Base-by-base conservation (phyloP, 192 early-diverging fungal genomes). In the Hyaloraphidium curvatum region DNA sequence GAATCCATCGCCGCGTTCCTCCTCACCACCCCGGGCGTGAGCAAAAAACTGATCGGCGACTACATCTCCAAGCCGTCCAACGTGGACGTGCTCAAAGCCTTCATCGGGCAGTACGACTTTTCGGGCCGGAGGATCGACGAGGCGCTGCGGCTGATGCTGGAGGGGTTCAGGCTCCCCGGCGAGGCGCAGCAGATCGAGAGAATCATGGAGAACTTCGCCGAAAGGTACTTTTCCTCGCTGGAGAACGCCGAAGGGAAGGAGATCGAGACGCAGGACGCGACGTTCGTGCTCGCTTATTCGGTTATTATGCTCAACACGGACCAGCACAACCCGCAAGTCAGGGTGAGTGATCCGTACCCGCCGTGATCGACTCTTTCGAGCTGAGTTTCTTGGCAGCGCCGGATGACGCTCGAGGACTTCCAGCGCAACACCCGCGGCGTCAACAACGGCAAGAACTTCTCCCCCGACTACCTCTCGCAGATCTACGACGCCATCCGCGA, bases 281-380 rank as follows among this genome's bases (percentile, higher is more conserved):
- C 83, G 0, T 91, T 84, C 56, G 75, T 99, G 26, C 72, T 99
- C 28, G 72, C 91, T 0, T 99, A 83, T 54, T 86, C 93, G 0
- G 75, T 96, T 26, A 88, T 99, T 40, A 89, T 99, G 83, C 72
- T 99, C 58, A 99, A 99, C 63, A 96, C 93, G 1, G 96, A 99
- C 75, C 86, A 88, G 69, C 89, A 99, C 62, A 96, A 89, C 66
- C 86, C 75, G 39, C 87, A 87, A 68, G 86, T 67, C 22, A 67
- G 9, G 33, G 22, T 53, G 29, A 31, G 5, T 16, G 14, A 2
- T 53, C 3, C 25, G 14, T 0, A 5, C 52, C n/a, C 2, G 29
- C 26, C 39, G 2, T 1, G 2, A 33, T 21, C 39, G 52, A 53
- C 16, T 5, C 9, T 48, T 53, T 53, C 30, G 23, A 14, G 2